phyloP scores from a whole-genome alignment of 1,284 basidiomycete genomes.

The Austroboletus niveus region DNA sequence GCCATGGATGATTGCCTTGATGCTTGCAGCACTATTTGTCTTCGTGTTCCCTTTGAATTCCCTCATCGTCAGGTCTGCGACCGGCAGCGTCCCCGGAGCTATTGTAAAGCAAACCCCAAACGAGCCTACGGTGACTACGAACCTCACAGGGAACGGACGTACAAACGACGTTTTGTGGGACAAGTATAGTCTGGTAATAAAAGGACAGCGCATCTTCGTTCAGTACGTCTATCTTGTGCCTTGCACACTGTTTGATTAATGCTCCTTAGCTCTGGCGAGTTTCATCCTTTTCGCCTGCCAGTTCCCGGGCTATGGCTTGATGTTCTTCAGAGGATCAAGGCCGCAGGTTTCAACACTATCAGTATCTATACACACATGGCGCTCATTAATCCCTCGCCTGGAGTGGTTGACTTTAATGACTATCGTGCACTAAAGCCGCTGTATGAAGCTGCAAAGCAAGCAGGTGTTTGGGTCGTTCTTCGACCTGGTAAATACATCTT shows the following conservation, averaged over 20 bases:
- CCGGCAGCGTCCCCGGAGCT: neutral
- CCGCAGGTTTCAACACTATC: conserved; percentile 76
- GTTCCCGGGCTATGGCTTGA: conserved; percentile 80
- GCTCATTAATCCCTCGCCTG: conserved; percentile 71
- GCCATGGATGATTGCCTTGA: conserved; percentile 15
- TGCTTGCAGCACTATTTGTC: conserved; percentile 22
- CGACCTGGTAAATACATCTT: conserved; percentile 47
- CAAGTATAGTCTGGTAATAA: conserved; percentile 31
- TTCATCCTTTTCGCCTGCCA: conserved; percentile 81
- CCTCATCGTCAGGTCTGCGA: conserved; percentile 1
- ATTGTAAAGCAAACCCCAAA: neutral
- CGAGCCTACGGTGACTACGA: neutral
- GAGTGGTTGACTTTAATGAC: conserved; percentile 67
- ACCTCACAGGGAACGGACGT: conserved; percentile 31
- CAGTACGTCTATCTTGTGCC: conserved; percentile 21
- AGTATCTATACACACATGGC: conserved; percentile 78
- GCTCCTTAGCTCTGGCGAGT: conserved; percentile 59
- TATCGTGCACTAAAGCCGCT: conserved; percentile 72
- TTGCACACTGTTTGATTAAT: conserved; percentile 2
- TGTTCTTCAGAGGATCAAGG: conserved; percentile 78
- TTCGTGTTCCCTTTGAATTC: conserved; percentile 14
- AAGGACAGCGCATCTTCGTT: conserved; percentile 33
- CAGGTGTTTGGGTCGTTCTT: conserved; percentile 63
- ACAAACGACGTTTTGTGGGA: conserved; percentile 34
- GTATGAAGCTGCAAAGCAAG: conserved; percentile 58